Evolutionary conservation across 805 yeast species (phyloP).

Genomic region (Kodamaea nitidulidarum): DNA sequence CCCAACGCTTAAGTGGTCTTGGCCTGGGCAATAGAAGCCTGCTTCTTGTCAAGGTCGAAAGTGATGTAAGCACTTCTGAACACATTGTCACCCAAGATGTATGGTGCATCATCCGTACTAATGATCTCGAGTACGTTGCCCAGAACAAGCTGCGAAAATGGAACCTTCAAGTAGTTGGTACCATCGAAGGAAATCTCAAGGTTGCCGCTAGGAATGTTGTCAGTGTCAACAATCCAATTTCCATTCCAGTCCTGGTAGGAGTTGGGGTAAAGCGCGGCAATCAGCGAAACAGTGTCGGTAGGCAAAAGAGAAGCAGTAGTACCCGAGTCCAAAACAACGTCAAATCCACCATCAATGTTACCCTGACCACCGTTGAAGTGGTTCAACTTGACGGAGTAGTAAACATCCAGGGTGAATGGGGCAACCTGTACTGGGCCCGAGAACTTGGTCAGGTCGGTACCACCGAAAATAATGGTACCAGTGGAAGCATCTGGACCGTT

Average conservation of each 20-base stretch:
- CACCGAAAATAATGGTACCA: slow-evolving; percentile 16
- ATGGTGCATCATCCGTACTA: background rate
- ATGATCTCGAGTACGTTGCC: background rate
- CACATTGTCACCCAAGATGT: slow-evolving; percentile 26
- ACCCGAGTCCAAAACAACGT: slow-evolving; percentile 7
- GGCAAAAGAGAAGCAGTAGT: slow-evolving; percentile 4
- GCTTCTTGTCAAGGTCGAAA: slow-evolving; percentile 22
- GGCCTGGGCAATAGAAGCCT: slow-evolving; percentile 22
- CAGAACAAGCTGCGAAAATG: background rate
- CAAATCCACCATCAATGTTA: background rate
- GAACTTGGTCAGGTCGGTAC: slow-evolving; percentile 13
- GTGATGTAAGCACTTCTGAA: slow-evolving; percentile 24
- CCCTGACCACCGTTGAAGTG: background rate
- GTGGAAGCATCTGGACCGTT: slow-evolving; percentile 2
- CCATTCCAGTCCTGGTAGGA: background rate
- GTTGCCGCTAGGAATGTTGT: background rate
- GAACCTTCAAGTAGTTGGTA: slow-evolving; percentile 2
- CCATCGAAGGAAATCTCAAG: slow-evolving; percentile 5
- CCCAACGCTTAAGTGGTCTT: too few species aligned
- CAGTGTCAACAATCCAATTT: slow-evolving; percentile 1
- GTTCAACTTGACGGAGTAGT: background rate
- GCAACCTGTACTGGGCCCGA: slow-evolving; percentile 10
- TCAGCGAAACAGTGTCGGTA: slow-evolving; percentile 14
- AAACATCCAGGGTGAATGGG: background rate
- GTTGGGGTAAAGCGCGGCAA: background rate